Evolutionary conservation across 139 green algal genomes (phyloP), one percentile per base, ranked within the genome.

Genomic region (Volvox africanus): DNA sequence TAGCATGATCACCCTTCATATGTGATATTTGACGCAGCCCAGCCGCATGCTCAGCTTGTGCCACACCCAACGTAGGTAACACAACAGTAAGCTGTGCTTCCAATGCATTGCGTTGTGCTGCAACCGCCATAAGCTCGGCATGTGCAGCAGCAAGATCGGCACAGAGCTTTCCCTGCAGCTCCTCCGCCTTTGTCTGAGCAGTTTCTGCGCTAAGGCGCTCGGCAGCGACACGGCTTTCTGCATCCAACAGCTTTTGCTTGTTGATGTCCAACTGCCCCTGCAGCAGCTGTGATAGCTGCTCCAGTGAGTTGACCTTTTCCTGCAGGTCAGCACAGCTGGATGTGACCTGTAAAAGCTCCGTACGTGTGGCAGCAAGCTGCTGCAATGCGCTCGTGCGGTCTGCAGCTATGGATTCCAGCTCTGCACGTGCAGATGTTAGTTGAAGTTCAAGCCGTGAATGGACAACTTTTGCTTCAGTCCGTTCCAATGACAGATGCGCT

Each of bases 341-440:
- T 9, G 67, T 73, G 2, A 75, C 69, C 28, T 82, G 71, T 22
- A 55, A 73, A 2, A 83, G 71, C 73, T 83, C 73, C 1, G 30
- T 17, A 17, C 86, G 86, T 44, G 24, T 55, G 1, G 50, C 50
- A 11, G 73, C 86, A 30, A 84, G 71, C 86, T 83, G 50, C 69
- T 90, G 69, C 73, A 84, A 75, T 24, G 50, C 69, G 11, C 44
- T 22, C 30, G 55, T 76, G 12, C 86, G 86, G 50, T 90, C 86
- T 22, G 71, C 73, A 21, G 73, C 44, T 2, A 55, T 69, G 6
- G 86, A 73, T 22, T 86, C 87, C 3, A 71, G 76, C 55, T 85
- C 87, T 0, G 33, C 61, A 9, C 68, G 36, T 13, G 76, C 32
- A 16, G 87, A 50, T 19, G 61, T 35, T 26, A 86, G 55, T 28